These are phyloP conservation scores for Prunus kanzakura DNA, from an alignment of 306 rosid species.

Conservation along the genomic window DNA sequence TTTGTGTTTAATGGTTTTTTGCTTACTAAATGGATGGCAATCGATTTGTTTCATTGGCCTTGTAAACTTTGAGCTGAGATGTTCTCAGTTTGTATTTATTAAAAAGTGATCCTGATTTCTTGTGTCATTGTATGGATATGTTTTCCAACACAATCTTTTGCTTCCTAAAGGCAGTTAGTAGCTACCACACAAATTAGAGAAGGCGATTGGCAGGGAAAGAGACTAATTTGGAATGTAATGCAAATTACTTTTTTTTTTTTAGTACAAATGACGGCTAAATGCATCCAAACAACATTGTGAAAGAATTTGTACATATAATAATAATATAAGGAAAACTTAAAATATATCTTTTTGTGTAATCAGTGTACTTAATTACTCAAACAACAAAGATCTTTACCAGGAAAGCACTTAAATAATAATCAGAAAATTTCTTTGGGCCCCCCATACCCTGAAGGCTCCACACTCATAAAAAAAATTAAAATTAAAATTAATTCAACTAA, in stretches of 20 bases:
- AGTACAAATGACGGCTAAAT: neutral
- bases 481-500: neutral
- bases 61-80: neutral
- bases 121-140: neutral
- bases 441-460: neutral
- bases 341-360: neutral
- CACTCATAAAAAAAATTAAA: neutral
- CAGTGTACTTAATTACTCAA: neutral
- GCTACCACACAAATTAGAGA: no score
- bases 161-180: no score
- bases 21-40: neutral
- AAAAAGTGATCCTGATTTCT: neutral
- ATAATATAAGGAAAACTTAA: neutral
- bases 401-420: neutral
- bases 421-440: neutral
- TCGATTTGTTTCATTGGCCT: slow-evolving; percentile 3
- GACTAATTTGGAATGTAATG: no score
- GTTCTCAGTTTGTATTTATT: slow-evolving; percentile 2
- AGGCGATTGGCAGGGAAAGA: no score
- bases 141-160: neutral
- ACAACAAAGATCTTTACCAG: neutral
- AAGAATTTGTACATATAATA: neutral
- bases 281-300: neutral
- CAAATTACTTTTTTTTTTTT: neutral
- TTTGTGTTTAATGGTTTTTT: slow-evolving; percentile 42